Percentiles rank a stretch among this genome's conserved stretches.
Evolutionary conservation across 2,329 filamentous ascomycete genomes (phyloP).

Genomic region (Penicillium sclerotiorum): DNA sequence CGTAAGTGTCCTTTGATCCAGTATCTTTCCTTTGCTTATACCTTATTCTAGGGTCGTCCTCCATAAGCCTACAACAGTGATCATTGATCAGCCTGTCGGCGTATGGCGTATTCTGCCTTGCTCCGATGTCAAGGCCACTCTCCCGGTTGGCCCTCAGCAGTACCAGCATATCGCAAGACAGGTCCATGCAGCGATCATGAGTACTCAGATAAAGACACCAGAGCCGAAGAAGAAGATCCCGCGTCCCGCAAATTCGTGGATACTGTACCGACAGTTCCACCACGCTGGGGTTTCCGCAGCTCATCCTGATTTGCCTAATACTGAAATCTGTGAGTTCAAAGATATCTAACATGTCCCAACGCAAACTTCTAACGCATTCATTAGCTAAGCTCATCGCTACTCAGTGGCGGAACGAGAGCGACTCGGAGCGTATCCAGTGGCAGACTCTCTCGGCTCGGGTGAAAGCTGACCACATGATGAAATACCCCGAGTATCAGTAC

Average conservation of each 20-base stretch:
- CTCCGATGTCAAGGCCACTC: background rate
- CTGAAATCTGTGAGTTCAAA: slow-evolving; percentile 46
- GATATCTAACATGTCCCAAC: slow-evolving; percentile 18
- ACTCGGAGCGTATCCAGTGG: slow-evolving; percentile 40
- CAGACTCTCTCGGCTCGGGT: slow-evolving; percentile 41
- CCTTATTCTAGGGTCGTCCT: background rate
- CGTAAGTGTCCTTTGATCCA: background rate
- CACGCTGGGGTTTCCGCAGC: slow-evolving; percentile 40
- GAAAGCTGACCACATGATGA: slow-evolving; percentile 43
- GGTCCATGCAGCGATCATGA: background rate
- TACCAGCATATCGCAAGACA: background rate
- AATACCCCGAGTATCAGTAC: slow-evolving; percentile 50
- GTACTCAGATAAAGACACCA: background rate
- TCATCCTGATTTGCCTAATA: slow-evolving; percentile 48
- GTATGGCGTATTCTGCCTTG: background rate
- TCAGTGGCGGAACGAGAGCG: slow-evolving; percentile 44
- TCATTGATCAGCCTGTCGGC: background rate
- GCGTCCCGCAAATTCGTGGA: slow-evolving; percentile 51
- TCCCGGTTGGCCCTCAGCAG: no score
- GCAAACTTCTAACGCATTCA: no score
- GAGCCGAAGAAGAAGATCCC: slow-evolving; percentile 28
- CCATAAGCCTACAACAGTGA: background rate
- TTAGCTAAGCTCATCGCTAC: slow-evolving; percentile 45
- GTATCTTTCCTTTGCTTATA: background rate
- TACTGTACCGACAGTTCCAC: slow-evolving; percentile 48